These are phyloP conservation scores for Theobroma grandiflorum DNA, from an alignment of 441 rosid genomes.

Conservation along the genomic window DNA sequence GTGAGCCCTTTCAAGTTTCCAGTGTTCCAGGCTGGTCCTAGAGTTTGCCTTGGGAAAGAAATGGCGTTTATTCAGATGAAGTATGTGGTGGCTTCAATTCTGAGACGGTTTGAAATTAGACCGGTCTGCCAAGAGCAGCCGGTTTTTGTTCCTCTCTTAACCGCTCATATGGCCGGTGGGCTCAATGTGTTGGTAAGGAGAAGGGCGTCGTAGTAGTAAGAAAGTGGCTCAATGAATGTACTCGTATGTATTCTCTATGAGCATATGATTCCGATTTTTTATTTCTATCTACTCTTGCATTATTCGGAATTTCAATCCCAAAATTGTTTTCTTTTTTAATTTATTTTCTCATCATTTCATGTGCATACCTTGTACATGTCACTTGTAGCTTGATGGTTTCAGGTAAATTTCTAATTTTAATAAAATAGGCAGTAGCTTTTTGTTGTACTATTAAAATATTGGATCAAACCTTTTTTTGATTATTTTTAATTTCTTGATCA, in stretches of 20 bases:
- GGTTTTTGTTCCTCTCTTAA: slow-evolving; percentile 72
- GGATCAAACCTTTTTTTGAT: no score
- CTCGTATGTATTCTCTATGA: no score
- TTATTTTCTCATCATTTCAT: no score
- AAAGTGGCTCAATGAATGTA: neutral
- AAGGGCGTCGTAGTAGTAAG: slow-evolving; percentile 34
- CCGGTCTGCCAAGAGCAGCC: slow-evolving; percentile 50
- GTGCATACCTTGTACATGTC: no score
- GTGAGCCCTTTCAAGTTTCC: slow-evolving; percentile 71
- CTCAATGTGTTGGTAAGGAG: slow-evolving; percentile 58
- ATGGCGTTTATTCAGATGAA: slow-evolving; percentile 89
- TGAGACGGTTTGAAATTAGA: slow-evolving; percentile 60
- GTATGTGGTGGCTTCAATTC: slow-evolving; percentile 60
- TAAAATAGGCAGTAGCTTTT: no score
- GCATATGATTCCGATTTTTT: neutral
- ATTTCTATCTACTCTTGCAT: no score
- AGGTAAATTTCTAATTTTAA: no score
- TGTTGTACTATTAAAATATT: no score
- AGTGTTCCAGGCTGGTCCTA: slow-evolving; percentile 84
- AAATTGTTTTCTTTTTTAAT: no score
- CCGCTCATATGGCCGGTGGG: slow-evolving; percentile 91
- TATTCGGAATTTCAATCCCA: no score
- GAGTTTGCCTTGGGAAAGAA: slow-evolving; percentile 82
- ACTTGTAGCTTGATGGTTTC: no score
- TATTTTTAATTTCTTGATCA: no score